Percentiles rank a stretch among this genome's conserved stretches.
Evolutionary conservation across 1,139 yeast genomes (phyloP).

Genomic region (Casaregolazyma lundiana): DNA sequence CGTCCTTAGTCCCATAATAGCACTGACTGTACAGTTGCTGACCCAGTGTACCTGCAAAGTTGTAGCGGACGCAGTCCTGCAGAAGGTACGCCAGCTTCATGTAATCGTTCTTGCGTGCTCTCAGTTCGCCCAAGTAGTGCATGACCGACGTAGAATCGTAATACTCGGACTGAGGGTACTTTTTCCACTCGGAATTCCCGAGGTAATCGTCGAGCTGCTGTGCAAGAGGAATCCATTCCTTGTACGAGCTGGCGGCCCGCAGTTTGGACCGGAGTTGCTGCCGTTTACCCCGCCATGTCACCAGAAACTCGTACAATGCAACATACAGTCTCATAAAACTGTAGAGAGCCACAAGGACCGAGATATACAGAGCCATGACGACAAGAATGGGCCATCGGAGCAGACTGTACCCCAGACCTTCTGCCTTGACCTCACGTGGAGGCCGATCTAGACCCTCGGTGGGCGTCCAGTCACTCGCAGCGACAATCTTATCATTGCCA

Average conservation of each 20-base stretch:
- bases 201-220: conserved; percentile 51
- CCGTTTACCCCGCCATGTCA: conserved; percentile 54
- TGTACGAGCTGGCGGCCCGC: conserved; percentile 46
- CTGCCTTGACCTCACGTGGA: conserved; percentile 16
- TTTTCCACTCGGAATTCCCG: conserved; percentile 60
- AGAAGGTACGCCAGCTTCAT: conserved; percentile 38
- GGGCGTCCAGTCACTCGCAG: conserved; percentile 70
- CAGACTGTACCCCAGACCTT: conserved; percentile 47
- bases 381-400: conserved; percentile 64
- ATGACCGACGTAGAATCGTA: conserved; percentile 63
- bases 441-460: conserved; percentile 25
- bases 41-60: conserved; percentile 77
- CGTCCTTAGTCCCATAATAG: conserved; percentile 66
- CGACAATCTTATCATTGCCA: conserved; percentile 39
- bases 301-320: conserved; percentile 54
- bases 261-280: conserved; percentile 46
- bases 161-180: conserved; percentile 57
- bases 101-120: conserved; percentile 36
- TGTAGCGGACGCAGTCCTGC: conserved; percentile 65
- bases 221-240: conserved; percentile 63
- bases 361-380: conserved; percentile 51
- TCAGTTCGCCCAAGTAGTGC: conserved; percentile 46
- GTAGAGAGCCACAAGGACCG: conserved; percentile 47
- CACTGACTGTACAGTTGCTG: conserved; percentile 67
- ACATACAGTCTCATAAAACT: conserved; percentile 55